Percentiles rank a stretch among this genome's conserved stretches.
Conservation (phyloP, 371 early-diverging fungal genomes). For the Apophysomyces ossiformis region DNA sequence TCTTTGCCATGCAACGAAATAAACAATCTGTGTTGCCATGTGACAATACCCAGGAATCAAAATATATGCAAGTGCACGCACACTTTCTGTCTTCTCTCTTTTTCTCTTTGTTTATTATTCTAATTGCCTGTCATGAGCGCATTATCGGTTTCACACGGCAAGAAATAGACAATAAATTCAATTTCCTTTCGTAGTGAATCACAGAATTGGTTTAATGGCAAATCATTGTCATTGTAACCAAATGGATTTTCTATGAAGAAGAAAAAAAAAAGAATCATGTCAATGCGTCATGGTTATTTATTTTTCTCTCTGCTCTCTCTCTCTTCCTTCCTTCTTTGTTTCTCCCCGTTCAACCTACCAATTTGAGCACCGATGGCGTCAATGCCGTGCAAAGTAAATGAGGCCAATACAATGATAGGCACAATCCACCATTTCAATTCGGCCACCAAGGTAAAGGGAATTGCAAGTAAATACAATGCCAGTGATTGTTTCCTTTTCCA, state of each 20-base stretch:
- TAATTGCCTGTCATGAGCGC: conserved; percentile 17
- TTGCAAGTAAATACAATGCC: conserved; percentile 62
- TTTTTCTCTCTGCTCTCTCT: too few species aligned
- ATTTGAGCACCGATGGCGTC: conserved; percentile 64
- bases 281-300: not conserved
- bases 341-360: conserved; percentile 19
- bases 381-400: conserved; percentile 78
- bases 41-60: conserved; percentile 3
- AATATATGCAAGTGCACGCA: too few species aligned
- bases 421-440: conserved; percentile 63
- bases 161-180: conserved; percentile 48
- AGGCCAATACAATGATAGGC: conserved; percentile 61
- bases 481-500: conserved; percentile 66
- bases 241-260: conserved; percentile 69
- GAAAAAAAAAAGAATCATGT: conserved; percentile 12
- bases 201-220: conserved; percentile 48
- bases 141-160: conserved; percentile 40
- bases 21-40: conserved; percentile 11
- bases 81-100: too few species aligned
- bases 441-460: conserved; percentile 73
- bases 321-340: not conserved
- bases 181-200: conserved; percentile 48
- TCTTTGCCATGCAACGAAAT: conserved; percentile 7
- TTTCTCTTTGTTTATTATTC: not conserved
- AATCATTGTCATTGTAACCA: conserved; percentile 62